Evolutionary conservation across 2,329 filamentous ascomycete genomes (phyloP).

Genomic region (Cryphonectria radicalis): DNA sequence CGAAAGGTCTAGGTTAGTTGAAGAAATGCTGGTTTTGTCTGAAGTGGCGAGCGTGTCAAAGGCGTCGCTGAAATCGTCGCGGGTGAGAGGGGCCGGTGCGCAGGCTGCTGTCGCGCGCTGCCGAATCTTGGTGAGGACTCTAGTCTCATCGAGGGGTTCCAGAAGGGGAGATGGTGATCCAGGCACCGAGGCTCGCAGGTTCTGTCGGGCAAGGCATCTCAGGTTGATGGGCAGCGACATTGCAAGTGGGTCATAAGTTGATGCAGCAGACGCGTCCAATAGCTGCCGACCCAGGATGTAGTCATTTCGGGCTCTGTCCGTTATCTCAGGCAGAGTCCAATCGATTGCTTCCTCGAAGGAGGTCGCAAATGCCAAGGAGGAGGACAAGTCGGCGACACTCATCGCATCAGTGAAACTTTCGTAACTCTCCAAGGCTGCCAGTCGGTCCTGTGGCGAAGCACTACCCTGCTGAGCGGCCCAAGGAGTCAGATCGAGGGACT

Average conservation of each 20-base stretch:
- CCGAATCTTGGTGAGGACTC: slow-evolving; percentile 44
- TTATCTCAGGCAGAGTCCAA: slow-evolving; percentile 62
- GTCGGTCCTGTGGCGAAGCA: slow-evolving; percentile 32
- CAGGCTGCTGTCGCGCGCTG: slow-evolving; percentile 39
- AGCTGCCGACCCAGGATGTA: slow-evolving; percentile 53
- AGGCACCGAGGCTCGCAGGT: slow-evolving; percentile 33
- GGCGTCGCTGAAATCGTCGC: slow-evolving; percentile 59
- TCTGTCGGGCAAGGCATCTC: slow-evolving; percentile 39
- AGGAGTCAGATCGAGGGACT: slow-evolving; percentile 43
- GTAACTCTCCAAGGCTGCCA: slow-evolving; percentile 52
- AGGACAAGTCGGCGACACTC: slow-evolving; percentile 69
- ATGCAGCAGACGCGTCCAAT: slow-evolving; percentile 49
- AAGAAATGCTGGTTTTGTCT: slow-evolving; percentile 44
- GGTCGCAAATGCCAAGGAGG: slow-evolving; percentile 50
- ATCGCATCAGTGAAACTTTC: slow-evolving; percentile 61
- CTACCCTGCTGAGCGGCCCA: slow-evolving; percentile 42
- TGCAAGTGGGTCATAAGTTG: slow-evolving; percentile 39
- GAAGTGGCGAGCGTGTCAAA: slow-evolving; percentile 64
- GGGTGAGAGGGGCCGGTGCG: slow-evolving; percentile 41
- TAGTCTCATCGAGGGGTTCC: slow-evolving; percentile 39
- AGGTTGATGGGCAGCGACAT: slow-evolving; percentile 40
- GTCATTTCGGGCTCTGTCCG: slow-evolving; percentile 52
- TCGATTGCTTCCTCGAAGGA: slow-evolving; percentile 60
- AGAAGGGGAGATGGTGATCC: slow-evolving; percentile 27
- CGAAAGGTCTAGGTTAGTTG: slow-evolving; percentile 64